Evolutionary conservation across 306 rosid genomes (phyloP), one percentile per base, ranked within the genome.

Genomic region (Lathyrus oleraceus): DNA sequence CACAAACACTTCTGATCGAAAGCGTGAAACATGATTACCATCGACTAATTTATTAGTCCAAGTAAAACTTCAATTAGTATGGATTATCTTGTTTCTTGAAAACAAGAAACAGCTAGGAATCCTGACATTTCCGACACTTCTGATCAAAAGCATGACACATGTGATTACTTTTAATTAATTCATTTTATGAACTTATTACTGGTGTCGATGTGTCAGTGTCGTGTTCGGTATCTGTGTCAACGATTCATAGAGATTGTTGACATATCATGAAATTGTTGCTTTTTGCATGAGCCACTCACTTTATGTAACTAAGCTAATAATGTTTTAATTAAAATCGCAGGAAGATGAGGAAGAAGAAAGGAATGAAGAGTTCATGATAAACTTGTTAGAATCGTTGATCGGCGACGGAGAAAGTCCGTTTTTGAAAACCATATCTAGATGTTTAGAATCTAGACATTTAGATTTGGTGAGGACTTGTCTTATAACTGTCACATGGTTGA

Each of bases 401-500:
- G 85, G 85, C 32, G 79, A 80, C 70, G 91, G 91, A 47, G 82
- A 81, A 49, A 79, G 82, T 73, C 79, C 90, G 32, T 80, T 87
- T 82, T 70, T 91, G 73, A 87, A 74, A 69, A 53, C 77, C 25
- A 23, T 89, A 61, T 84, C 78, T 27, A 83, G 79, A 73, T 87
- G 94, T 67, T 58, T 91, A 65, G 81, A 78, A 21, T 85, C 83
- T 53, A 71, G 66, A 70, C 78, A 81, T 75, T 51, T 62, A 71
- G 86, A 89, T 44, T 71, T 92, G 81, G 88, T 81, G 57, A 77
- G 76, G 59, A 68, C 65, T 35, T 85, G 90, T 67, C 75, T 92
- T 57, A 70, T 75, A 20, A 84, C 89, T 2, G 72, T 78, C 60
- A 82, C 84, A 65, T 92, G 96, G 97, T 78, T 89, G 89, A 89